Conservation (phyloP, 2,329 filamentous ascomycete species). For the Colletotrichum liriopes region DNA sequence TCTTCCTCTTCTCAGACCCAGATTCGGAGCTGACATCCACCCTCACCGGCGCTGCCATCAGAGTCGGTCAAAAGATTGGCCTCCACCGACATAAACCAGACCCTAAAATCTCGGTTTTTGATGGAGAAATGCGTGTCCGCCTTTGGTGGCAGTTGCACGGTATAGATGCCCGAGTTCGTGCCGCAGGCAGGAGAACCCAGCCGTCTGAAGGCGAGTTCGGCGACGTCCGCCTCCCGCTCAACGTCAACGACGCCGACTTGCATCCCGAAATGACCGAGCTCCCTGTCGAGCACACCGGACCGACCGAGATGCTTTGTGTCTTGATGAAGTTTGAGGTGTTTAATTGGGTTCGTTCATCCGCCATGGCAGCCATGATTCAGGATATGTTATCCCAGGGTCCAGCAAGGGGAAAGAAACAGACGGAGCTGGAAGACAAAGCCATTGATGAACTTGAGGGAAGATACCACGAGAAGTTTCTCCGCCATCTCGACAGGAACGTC, state of each 20-base stretch:
- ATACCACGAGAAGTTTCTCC: slow-evolving; percentile 46
- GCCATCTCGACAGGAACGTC: slow-evolving; percentile 47
- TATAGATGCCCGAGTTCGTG: slow-evolving; percentile 42
- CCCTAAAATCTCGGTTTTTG: slow-evolving; percentile 44
- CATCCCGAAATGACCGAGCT: slow-evolving; percentile 64
- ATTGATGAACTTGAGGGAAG: slow-evolving; percentile 49
- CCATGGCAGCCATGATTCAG: slow-evolving; percentile 44
- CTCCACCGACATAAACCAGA: slow-evolving; percentile 43
- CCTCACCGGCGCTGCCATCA: slow-evolving; percentile 45
- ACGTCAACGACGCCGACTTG: slow-evolving; percentile 70
- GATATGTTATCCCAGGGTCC: slow-evolving; percentile 36
- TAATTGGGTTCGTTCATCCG: slow-evolving; percentile 47
- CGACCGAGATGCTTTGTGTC: slow-evolving; percentile 69
- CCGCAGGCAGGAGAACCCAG: slow-evolving; percentile 27
- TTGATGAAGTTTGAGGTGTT: slow-evolving; percentile 51
- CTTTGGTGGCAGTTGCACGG: slow-evolving; percentile 50
- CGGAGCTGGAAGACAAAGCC: slow-evolving; percentile 44
- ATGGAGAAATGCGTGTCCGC: slow-evolving; percentile 49
- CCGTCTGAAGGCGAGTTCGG: slow-evolving; percentile 23
- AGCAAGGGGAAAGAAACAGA: slow-evolving; percentile 16
- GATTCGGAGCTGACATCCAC: slow-evolving; percentile 48
- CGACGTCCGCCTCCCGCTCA: slow-evolving; percentile 67
- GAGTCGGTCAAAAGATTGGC: slow-evolving; percentile 48
- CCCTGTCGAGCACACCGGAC: slow-evolving; percentile 61
- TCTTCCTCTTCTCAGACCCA: slow-evolving; percentile 51